Evolutionary conservation across 345 rosid species (phyloP).

Genomic region (Eucalyptus polybractea): DNA sequence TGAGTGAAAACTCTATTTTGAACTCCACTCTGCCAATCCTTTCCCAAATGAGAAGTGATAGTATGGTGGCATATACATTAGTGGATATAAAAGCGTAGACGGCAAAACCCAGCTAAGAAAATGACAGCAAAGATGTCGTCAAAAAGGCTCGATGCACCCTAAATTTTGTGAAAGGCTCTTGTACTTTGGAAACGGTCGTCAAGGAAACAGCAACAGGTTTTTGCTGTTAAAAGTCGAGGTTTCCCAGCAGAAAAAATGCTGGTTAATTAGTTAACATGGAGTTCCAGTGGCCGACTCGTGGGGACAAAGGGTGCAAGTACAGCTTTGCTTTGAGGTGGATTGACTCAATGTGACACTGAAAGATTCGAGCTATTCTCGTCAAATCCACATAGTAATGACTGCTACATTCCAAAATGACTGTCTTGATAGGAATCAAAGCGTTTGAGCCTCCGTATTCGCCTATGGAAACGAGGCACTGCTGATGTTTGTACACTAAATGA

Average conservation of each 20-base stretch:
- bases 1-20: neutral
- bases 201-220: neutral
- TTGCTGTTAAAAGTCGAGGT: neutral
- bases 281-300: neutral
- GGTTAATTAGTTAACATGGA: neutral
- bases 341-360: neutral
- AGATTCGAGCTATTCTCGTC: neutral
- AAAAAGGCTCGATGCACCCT: neutral
- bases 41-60: neutral
- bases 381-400: neutral
- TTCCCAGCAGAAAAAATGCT: neutral
- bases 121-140: neutral
- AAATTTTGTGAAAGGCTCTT: neutral
- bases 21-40: neutral
- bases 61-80: neutral
- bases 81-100: neutral
- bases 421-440: neutral
- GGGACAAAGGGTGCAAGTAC: neutral
- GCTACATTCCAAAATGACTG: neutral
- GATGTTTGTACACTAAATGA: neutral
- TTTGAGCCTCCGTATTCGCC: neutral
- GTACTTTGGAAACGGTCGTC: neutral
- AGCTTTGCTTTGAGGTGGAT: neutral
- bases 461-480: too few relatives aligned
- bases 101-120: neutral